Evolutionary conservation across 1,284 basidiomycete species (phyloP).

Genomic region (Heterobasidion occidentale): DNA sequence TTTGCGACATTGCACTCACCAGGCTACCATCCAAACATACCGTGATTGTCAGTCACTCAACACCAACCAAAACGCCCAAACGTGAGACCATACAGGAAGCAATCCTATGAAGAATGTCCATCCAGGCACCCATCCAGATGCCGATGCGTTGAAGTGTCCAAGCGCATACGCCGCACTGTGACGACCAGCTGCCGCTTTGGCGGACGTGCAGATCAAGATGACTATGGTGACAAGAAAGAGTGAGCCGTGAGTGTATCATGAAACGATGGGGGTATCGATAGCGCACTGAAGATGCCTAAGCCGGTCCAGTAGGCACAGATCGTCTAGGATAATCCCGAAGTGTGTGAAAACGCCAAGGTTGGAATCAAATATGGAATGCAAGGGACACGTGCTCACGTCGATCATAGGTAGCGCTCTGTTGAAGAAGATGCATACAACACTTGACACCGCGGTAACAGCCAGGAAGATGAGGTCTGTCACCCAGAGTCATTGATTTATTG

Average conservation of each 20-base stretch:
- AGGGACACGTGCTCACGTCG: conserved; percentile 26
- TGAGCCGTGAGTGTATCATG: not conserved
- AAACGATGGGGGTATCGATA: no score
- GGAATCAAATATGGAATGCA: no score
- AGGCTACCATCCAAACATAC: conserved; percentile 17
- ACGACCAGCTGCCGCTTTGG: conserved; percentile 39
- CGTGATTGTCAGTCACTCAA: no score
- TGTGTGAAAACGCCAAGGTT: not conserved
- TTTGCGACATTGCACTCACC: conserved; percentile 19
- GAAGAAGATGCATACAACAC: conserved; percentile 38
- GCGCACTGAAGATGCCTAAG: conserved; percentile 38
- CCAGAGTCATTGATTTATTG: not conserved
- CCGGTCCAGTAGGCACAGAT: conserved; percentile 46
- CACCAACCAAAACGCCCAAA: no score
- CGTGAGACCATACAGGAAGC: conserved; percentile 31
- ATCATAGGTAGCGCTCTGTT: conserved; percentile 38
- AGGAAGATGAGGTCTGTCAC: conserved; percentile 41
- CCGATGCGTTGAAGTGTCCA: conserved; percentile 38
- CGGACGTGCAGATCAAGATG: conserved; percentile 38
- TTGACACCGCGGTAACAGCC: conserved; percentile 33
- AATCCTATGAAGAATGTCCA: conserved; percentile 54
- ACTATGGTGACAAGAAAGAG: conserved; percentile 21
- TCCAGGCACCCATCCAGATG: conserved; percentile 45
- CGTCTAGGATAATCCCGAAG: conserved; percentile 22
- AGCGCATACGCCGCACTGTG: conserved; percentile 38